Base-by-base conservation (phyloP, 306 rosid genomes). In the Casuarina glauca region DNA sequence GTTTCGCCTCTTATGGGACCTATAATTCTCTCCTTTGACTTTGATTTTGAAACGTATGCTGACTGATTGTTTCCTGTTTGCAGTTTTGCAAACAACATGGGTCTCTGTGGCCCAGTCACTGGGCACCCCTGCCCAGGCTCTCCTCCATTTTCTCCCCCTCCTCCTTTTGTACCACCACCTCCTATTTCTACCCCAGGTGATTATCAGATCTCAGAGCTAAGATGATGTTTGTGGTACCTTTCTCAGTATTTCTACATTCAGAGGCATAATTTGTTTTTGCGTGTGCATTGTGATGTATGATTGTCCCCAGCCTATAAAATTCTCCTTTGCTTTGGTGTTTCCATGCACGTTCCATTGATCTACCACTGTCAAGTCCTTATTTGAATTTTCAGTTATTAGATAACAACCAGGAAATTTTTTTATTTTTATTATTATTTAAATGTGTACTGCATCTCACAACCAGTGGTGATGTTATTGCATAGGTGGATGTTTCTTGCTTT, bases 81-180 rank as follows among this genome's bases (percentile, higher is more conserved):
- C 94, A 96, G 99, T 96, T 96, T 93, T 91, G 96, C 98, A 45
- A 96, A 93, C 84, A 96, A 96, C 87, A 46, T 87, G 91, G 88
- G 43, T 85, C 91, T 96, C 15, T 96, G 99, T 80, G 99, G 99
- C 72, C 99, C 98, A n/a, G 99, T 96, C 41, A 91, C 99, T 69
- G 97, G 97, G 58, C 98, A 73, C 55, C 99, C 99, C 36, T 96
- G 99, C 88, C 99, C 99, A 19, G 98, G 98, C 74, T 93, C 99
- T 70, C 99, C 99, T 57, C 99, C 99, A 74, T 96, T 96, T 84
- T 93, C 99, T 72, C 99, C 99, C 69, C 99, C 99, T 78, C 99
- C 99, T 4, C 99, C 99, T 35, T 96, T 93, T 90, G 91, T 93
- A 6, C 99, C 96, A 60, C 97, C 99, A 8, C 91, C 98, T 2